Evolutionary conservation across 1,284 basidiomycete species (phyloP).

Genomic region (Melampsora americana): DNA sequence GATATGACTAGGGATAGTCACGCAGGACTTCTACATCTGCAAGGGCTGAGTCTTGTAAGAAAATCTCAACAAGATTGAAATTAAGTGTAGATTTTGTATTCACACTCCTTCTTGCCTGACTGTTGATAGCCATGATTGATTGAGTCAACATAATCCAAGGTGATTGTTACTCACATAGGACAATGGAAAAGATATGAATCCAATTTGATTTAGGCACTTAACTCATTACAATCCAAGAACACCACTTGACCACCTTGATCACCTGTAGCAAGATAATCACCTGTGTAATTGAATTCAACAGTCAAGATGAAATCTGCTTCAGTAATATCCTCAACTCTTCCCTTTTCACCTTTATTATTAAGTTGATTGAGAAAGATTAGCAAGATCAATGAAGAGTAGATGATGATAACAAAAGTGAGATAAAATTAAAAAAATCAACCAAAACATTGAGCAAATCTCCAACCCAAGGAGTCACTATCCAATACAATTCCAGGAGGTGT

Average conservation of each 20-base stretch:
- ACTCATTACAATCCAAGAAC: slow-evolving; percentile 96
- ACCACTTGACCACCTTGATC: slow-evolving; percentile 98
- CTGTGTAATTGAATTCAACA: slow-evolving; percentile 98
- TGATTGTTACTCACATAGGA: no score
- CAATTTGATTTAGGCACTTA: slow-evolving; percentile 58
- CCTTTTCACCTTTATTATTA: slow-evolving; percentile 51
- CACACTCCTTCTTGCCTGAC: slow-evolving; percentile 88
- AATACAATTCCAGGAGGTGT: slow-evolving; percentile 25
- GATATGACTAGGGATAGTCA: no score
- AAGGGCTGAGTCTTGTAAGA: no score
- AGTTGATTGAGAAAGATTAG: not conserved
- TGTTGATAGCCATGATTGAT: not conserved
- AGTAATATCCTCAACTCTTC: slow-evolving; percentile 94
- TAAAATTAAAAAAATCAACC: slow-evolving; percentile 67
- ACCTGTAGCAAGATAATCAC: slow-evolving; percentile 97
- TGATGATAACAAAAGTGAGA: not conserved
- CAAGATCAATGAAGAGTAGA: not conserved
- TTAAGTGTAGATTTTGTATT: slow-evolving; percentile 99
- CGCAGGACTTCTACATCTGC: no score
- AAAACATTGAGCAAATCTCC: slow-evolving; percentile 99
- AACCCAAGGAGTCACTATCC: slow-evolving; percentile 57
- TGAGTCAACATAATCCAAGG: no score
- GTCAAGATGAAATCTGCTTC: slow-evolving; percentile 78
- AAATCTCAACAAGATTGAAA: slow-evolving; percentile 69
- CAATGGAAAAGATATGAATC: no score